Conservation (phyloP, 2,329 filamentous ascomycete species). For the Dactylonectria estremocensis region DNA sequence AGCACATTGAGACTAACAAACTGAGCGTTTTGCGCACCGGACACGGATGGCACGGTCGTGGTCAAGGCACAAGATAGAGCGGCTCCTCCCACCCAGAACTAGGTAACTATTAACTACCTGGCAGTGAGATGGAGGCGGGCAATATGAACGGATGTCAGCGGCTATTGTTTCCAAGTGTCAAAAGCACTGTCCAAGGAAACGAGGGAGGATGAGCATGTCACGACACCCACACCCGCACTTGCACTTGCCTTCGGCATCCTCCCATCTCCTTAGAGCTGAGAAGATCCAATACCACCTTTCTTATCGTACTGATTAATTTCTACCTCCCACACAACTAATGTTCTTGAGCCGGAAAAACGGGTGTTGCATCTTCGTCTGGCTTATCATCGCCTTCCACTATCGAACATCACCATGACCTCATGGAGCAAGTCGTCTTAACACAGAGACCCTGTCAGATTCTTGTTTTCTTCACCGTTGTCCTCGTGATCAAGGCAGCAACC, state of each 20-base stretch:
- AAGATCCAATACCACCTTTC: constrained; percentile 15
- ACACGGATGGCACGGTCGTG: constrained; percentile 14
- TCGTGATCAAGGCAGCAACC: constrained; percentile 1
- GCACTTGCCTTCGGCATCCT: constrained; percentile 17
- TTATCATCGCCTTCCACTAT: not conserved
- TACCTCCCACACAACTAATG: not conserved
- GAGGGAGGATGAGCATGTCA: constrained; percentile 8
- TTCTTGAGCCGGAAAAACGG: not conserved
- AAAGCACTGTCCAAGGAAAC: constrained; percentile 11
- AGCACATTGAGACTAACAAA: not conserved
- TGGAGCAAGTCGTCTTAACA: not conserved
- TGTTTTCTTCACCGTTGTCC: constrained; percentile 10
- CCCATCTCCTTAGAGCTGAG: constrained; percentile 30
- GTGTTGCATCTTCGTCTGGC: constrained; percentile 1
- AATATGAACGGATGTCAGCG: not conserved
- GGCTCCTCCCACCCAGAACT: constrained; percentile 5
- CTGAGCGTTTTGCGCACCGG: constrained; percentile 14
- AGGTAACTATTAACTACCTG: not conserved
- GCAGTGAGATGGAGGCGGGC: not conserved
- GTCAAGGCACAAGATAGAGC: constrained; percentile 9
- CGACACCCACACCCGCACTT: constrained; percentile 12
- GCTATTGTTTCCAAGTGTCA: not conserved
- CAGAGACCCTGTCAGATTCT: not conserved
- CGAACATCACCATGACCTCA: not conserved
- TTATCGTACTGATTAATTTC: constrained; percentile 11